A percentile compares a stretch with the other conserved stretches of the same genome.
These are phyloP conservation scores for Mortierella sp. DNA, from an alignment of 371 early-diverging fungal genomes.

Conservation along the genomic window DNA sequence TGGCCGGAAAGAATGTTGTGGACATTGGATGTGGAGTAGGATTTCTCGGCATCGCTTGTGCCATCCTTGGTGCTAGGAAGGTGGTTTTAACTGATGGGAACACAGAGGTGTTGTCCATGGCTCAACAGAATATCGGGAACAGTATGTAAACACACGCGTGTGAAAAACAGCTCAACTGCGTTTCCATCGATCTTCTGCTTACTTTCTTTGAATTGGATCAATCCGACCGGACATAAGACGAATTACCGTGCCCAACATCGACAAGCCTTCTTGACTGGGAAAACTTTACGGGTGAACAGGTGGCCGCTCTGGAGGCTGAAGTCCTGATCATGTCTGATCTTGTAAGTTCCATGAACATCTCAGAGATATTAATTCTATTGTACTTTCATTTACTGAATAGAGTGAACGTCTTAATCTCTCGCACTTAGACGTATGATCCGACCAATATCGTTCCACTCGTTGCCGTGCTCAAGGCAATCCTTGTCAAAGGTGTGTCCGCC, in stretches of 20 bases:
- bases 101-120: conserved; percentile 42
- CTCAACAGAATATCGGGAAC: conserved; percentile 35
- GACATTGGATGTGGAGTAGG: conserved; percentile 54
- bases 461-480: conserved; percentile 38
- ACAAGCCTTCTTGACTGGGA: conserved; percentile 50
- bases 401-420: no score
- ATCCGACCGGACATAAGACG: conserved; percentile 6
- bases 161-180: neutral
- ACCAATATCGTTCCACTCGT: conserved; percentile 46
- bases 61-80: conserved; percentile 36
- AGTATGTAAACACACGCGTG: conserved; percentile 15
- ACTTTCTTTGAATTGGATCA: neutral
- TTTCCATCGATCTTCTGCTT: neutral
- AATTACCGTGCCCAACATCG: conserved; percentile 26
- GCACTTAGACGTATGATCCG: conserved; percentile 43
- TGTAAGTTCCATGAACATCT: no score
- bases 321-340: conserved; percentile 48
- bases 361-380: no score
- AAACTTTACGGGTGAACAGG: conserved; percentile 43
- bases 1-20: conserved; percentile 43
- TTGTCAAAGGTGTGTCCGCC: conserved; percentile 37
- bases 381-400: no score
- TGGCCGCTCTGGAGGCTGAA: conserved; percentile 34
- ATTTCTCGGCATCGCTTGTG: conserved; percentile 45
- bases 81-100: conserved; percentile 51